A percentile compares a stretch with the other conserved stretches of the same genome.
Evolutionary conservation across 202 grass and related monocot species (phyloP).

Genomic region (Eragrostis tef): DNA sequence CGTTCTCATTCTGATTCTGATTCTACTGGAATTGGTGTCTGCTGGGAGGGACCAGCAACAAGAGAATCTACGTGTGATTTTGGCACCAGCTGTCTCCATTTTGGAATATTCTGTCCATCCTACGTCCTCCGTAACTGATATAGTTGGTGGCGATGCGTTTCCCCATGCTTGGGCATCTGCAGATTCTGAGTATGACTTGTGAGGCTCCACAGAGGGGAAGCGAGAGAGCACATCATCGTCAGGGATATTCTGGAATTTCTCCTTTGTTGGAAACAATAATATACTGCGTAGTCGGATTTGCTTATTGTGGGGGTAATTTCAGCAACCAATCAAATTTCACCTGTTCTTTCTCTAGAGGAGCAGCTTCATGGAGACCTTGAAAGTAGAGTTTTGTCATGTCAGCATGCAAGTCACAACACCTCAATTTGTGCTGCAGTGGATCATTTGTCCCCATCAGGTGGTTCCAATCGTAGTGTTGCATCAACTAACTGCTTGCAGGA

Average conservation of each 20-base stretch:
- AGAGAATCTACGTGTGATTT: constrained; percentile 19
- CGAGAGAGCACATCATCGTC: constrained; percentile 17
- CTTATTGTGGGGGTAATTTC: constrained; percentile 21
- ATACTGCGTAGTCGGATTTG: not conserved
- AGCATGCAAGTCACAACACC: not conserved
- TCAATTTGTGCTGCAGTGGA: not conserved
- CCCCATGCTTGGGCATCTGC: not conserved
- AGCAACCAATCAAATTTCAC: constrained; percentile 2
- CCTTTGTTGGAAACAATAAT: not conserved
- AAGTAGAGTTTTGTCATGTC: not conserved
- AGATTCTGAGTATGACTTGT: not conserved
- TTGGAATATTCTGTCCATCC: constrained; percentile 41
- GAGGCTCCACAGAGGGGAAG: constrained; percentile 19
- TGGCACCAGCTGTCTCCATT: not conserved
- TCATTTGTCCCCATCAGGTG: not conserved
- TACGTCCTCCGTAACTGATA: not conserved
- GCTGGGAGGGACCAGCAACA: not conserved
- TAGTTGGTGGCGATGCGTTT: not conserved
- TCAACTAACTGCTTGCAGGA: not conserved
- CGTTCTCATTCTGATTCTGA: constrained; percentile 23
- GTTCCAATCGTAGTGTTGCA: not conserved
- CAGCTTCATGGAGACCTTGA: constrained; percentile 37
- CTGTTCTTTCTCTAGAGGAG: not conserved
- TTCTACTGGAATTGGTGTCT: not conserved
- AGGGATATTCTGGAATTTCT: constrained; percentile 20